Percentiles rank a stretch among this genome's conserved stretches.
phyloP scores from a whole-genome alignment of 192 early-diverging fungal genomes.

The Geranomyces michiganensis region DNA sequence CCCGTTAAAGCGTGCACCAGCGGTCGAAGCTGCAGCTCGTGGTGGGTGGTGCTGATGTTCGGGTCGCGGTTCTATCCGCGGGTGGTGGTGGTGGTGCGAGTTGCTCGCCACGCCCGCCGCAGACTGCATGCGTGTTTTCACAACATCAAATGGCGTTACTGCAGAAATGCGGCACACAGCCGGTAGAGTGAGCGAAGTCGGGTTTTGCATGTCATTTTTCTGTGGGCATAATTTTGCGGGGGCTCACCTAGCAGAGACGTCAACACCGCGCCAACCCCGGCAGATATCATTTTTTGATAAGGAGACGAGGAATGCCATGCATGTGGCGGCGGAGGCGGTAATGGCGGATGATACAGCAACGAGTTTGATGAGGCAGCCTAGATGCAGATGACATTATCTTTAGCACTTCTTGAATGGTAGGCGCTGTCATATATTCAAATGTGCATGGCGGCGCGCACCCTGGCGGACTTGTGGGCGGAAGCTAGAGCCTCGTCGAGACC shows the following conservation, averaged over 20 bases:
- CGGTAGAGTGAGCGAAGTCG: too few species aligned
- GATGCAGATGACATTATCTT: too few species aligned
- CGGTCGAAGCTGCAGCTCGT: background rate
- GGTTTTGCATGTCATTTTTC: slow-evolving; percentile 26
- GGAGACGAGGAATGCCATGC: slow-evolving; percentile 38
- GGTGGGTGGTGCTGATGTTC: slow-evolving; percentile 4
- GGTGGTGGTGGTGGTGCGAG: slow-evolving; percentile 18
- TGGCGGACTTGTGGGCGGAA: too few species aligned
- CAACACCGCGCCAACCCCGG: slow-evolving; percentile 77
- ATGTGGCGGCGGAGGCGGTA: too few species aligned
- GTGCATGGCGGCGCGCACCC: too few species aligned
- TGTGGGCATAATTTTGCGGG: too few species aligned
- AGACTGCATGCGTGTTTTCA: slow-evolving; percentile 85
- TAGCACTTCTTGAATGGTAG: too few species aligned
- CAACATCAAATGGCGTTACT: slow-evolving; percentile 87
- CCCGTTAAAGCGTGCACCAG: slow-evolving; percentile 6
- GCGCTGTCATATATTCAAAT: too few species aligned
- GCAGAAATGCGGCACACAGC: too few species aligned
- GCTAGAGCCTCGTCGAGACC: too few species aligned
- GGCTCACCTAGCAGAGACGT: slow-evolving; percentile 83
- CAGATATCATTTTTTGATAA: slow-evolving; percentile 74
- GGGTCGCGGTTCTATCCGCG: slow-evolving; percentile 3
- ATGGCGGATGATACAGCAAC: too few species aligned
- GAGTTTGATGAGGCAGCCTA: too few species aligned
- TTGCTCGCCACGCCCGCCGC: slow-evolving; percentile 24